A percentile compares a stretch with the other conserved stretches of the same genome.
Evolutionary conservation across 2,329 filamentous ascomycete species (phyloP).

Genomic region (Grosmannia penicillata): DNA sequence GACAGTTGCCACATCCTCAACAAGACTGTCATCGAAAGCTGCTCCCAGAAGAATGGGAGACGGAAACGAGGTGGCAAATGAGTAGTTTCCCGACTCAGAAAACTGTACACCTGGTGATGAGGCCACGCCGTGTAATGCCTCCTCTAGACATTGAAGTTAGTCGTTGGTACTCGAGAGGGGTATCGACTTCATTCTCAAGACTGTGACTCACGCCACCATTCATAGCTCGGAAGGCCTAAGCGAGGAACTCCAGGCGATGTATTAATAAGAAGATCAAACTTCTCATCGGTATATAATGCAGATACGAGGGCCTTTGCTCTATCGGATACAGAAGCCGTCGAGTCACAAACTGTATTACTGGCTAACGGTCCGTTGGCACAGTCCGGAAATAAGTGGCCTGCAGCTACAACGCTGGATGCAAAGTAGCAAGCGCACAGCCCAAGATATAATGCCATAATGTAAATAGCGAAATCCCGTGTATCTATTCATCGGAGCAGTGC

Average conservation of each 20-base stretch:
- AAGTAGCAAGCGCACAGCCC: no score
- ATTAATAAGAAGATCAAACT: conserved; percentile 18
- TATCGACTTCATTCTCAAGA: no score
- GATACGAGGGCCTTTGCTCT: conserved; percentile 17
- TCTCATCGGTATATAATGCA: conserved; percentile 19
- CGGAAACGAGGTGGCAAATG: conserved; percentile 18
- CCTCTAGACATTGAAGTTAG: no score
- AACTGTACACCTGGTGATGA: conserved; percentile 5
- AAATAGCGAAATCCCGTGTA: no score
- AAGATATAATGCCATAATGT: no score
- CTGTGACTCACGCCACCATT: no score
- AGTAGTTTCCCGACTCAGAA: conserved; percentile 12
- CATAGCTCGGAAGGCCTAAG: background rate
- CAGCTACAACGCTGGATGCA: no score
- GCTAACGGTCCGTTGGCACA: conserved; percentile 18
- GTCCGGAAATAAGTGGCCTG: conserved; percentile 19
- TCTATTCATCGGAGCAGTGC: no score
- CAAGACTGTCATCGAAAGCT: conserved; percentile 18
- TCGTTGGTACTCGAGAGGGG: no score
- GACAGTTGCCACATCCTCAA: conserved; percentile 11
- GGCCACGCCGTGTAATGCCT: conserved; percentile 13
- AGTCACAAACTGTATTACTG: conserved; percentile 18
- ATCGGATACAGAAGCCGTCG: conserved; percentile 14
- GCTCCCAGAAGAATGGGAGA: conserved; percentile 18
- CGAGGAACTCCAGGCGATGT: background rate